phyloP scores from a whole-genome alignment of 176 grass and related monocot genomes.

The Ensete ventricosum region DNA sequence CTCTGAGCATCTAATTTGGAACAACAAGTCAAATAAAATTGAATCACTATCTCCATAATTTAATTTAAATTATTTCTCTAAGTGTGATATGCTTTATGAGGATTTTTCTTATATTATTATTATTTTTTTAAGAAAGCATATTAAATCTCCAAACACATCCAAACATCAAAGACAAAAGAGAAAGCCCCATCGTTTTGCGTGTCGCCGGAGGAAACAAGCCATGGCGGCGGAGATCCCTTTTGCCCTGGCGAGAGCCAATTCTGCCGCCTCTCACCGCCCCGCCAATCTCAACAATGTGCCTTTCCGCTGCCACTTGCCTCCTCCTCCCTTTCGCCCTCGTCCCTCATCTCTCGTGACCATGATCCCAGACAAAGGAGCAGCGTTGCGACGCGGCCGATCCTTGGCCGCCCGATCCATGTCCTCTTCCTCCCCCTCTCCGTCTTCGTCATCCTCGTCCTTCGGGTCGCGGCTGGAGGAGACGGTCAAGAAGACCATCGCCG shows the following conservation, averaged over 20 bases:
- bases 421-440: conserved; percentile 10
- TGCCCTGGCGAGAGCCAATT: not conserved
- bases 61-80: too few relatives aligned
- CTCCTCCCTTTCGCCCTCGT: conserved; percentile 19
- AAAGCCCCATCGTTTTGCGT: too few relatives aligned
- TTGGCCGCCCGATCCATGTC: conserved; percentile 14
- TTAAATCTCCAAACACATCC: too few relatives aligned
- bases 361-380: not conserved
- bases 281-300: not conserved
- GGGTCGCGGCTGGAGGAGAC: conserved; percentile 81
- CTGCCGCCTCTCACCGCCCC: too few relatives aligned
- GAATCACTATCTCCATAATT: too few relatives aligned
- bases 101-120: too few relatives aligned
- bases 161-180: too few relatives aligned
- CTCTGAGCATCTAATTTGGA: too few relatives aligned
- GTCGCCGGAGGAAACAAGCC: not conserved
- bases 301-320: not conserved
- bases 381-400: not conserved
- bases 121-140: too few relatives aligned
- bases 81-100: too few relatives aligned
- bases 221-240: not conserved
- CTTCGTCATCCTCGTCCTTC: conserved; percentile 55
- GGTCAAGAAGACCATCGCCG: conserved; percentile 52
- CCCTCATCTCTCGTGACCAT: conserved; percentile 23
- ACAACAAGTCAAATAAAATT: too few relatives aligned